A percentile compares a stretch with the other conserved stretches of the same genome.
Evolutionary conservation across 495 filamentous ascomycete species (phyloP).

Genomic region (Trichoderma virens): DNA sequence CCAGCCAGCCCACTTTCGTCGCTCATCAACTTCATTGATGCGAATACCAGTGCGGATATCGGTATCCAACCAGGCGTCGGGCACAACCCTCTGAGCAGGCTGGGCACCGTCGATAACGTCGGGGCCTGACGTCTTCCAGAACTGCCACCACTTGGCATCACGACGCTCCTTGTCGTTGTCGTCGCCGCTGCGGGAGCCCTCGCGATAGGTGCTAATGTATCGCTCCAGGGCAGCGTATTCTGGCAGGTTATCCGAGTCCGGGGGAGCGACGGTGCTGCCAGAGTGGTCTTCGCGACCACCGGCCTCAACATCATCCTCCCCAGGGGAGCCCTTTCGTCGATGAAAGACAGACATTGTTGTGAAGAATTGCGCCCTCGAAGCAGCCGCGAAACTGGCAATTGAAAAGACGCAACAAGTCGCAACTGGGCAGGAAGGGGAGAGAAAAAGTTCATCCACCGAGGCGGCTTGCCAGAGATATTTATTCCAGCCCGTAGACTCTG

Average conservation of each 20-base stretch:
- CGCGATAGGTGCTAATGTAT: slow-evolving; percentile 9
- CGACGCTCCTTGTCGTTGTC: slow-evolving; percentile 6
- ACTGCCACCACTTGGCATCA: slow-evolving; percentile 8
- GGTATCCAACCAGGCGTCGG: slow-evolving; percentile 66
- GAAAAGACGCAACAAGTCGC: slow-evolving; percentile 8
- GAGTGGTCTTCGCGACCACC: slow-evolving; percentile 5
- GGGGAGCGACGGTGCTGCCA: slow-evolving; percentile 4
- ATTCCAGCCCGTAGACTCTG: not conserved
- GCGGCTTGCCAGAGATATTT: slow-evolving; percentile 4
- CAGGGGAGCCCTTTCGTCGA: not conserved
- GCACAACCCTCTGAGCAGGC: slow-evolving; percentile 16
- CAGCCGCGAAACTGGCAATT: slow-evolving; percentile 6
- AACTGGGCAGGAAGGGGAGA: slow-evolving; percentile 1
- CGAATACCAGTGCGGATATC: slow-evolving; percentile 59
- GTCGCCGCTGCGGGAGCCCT: not conserved
- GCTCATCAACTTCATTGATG: slow-evolving; percentile 49
- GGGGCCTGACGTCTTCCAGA: not conserved
- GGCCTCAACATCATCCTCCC: not conserved
- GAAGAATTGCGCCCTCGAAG: slow-evolving; percentile 3
- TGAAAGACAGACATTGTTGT: slow-evolving; percentile 5
- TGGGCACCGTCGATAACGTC: not conserved
- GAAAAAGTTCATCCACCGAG: not conserved
- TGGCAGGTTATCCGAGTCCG: not conserved
- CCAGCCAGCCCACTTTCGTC: slow-evolving; percentile 60
- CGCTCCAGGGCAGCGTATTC: slow-evolving; percentile 11